Evolutionary conservation across 495 filamentous ascomycete genomes (phyloP).

Genomic region (Penicillium canescens): DNA sequence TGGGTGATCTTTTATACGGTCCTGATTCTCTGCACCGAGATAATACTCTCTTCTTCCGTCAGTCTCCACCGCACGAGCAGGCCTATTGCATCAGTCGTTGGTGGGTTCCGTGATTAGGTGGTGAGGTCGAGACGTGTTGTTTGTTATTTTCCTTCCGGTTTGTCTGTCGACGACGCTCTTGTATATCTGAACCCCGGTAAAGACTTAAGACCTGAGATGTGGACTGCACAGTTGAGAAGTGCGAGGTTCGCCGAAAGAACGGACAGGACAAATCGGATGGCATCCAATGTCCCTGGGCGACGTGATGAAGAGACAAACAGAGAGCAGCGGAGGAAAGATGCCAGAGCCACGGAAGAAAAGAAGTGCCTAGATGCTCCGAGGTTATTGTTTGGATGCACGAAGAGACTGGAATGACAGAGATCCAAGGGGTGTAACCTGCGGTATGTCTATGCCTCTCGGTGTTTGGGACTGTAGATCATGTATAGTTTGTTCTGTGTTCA

Average conservation of each 20-base stretch:
- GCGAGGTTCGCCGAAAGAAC: constrained; percentile 22
- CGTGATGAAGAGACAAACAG: constrained; percentile 14
- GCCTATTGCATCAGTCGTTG: not conserved
- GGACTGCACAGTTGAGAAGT: constrained; percentile 14
- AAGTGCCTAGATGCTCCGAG: constrained; percentile 27
- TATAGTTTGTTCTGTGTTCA: not conserved
- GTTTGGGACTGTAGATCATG: not conserved
- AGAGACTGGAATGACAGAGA: constrained; percentile 26
- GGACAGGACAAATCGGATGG: constrained; percentile 27
- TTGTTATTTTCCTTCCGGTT: not conserved
- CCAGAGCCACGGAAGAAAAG: constrained; percentile 18
- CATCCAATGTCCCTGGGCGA: constrained; percentile 28
- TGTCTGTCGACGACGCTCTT: not conserved
- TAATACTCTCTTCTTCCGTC: not conserved
- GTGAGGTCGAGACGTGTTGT: not conserved
- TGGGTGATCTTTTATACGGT: not conserved
- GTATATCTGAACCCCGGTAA: constrained; percentile 9
- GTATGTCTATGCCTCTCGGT: constrained; percentile 21
- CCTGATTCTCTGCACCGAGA: not conserved
- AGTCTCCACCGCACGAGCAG: not conserved
- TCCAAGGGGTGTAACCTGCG: constrained; percentile 24
- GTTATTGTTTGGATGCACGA: constrained; percentile 27
- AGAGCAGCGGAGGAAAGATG: constrained; percentile 16
- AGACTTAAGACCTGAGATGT: constrained; percentile 1
- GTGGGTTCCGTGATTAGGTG: not conserved